Evolutionary conservation across 2,329 filamentous ascomycete genomes (phyloP).

Genomic region (Alternaria consortialis): DNA sequence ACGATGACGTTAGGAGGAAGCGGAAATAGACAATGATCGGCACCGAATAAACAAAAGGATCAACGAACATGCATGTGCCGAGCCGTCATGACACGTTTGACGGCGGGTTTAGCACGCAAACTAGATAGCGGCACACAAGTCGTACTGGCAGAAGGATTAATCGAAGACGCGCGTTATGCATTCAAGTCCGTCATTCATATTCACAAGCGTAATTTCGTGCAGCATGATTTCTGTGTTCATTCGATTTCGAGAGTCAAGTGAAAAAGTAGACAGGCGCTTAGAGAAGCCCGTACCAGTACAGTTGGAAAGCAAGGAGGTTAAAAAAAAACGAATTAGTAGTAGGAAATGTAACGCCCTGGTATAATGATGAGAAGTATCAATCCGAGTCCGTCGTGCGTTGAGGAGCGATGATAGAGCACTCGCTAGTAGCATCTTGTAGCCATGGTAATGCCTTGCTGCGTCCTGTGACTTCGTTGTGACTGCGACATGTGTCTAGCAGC

Average conservation of each 20-base stretch:
- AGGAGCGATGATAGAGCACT: not conserved
- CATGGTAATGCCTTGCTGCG: not conserved
- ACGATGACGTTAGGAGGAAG: not conserved
- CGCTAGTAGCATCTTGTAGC: not conserved
- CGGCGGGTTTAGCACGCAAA: not conserved
- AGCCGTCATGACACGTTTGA: not conserved
- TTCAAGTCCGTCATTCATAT: not conserved
- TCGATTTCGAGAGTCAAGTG: not conserved
- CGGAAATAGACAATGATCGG: not conserved
- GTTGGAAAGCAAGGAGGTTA: not conserved
- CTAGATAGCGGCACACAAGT: not conserved
- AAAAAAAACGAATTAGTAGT: slow-evolving; percentile 1
- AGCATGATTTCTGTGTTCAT: not conserved
- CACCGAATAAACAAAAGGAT: not conserved
- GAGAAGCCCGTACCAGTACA: not conserved
- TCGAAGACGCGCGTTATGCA: not conserved
- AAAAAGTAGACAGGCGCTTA: not conserved
- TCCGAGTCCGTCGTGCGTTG: not conserved
- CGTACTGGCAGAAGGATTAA: not conserved
- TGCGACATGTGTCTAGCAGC: not conserved
- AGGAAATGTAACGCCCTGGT: slow-evolving; percentile 7
- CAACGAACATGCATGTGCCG: not conserved
- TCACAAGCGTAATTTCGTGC: not conserved
- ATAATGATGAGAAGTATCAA: not conserved
- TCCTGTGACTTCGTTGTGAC: not conserved